A percentile compares a stretch with the other conserved stretches of the same genome.
These are phyloP conservation scores for Fusarium dlaminii DNA, from an alignment of 2,329 filamentous ascomycete species.

Conservation along the genomic window DNA sequence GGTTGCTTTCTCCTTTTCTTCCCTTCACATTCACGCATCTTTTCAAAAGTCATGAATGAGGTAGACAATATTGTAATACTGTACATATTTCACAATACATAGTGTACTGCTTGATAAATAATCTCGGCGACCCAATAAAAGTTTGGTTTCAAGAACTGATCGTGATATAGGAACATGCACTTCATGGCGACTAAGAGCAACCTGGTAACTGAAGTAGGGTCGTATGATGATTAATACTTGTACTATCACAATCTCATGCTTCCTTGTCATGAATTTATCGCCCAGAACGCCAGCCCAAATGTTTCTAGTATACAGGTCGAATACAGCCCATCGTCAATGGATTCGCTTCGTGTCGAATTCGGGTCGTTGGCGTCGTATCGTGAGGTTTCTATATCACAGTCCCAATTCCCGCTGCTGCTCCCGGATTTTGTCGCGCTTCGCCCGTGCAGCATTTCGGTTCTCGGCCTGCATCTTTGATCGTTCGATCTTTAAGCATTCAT, in stretches of 20 bases:
- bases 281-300: slow-evolving; percentile 24
- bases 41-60: background rate
- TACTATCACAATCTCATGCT: slow-evolving; percentile 11
- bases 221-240: slow-evolving; percentile 7
- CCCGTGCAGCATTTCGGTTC: slow-evolving; percentile 76
- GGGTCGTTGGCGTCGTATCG: slow-evolving; percentile 2
- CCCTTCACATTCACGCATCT: background rate
- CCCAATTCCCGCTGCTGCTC: slow-evolving; percentile 69
- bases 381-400: slow-evolving; percentile 40
- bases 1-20: background rate
- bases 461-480: slow-evolving; percentile 78
- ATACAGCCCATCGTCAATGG: background rate
- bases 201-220: background rate
- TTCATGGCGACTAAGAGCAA: background rate
- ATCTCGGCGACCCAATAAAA: background rate
- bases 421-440: slow-evolving; percentile 77
- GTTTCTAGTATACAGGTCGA: slow-evolving; percentile 23
- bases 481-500: slow-evolving; percentile 83
- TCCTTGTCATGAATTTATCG: background rate
- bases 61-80: background rate
- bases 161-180: background rate
- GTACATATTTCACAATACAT: background rate
- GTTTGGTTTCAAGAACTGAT: background rate
- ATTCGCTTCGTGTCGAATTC: background rate
- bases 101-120: background rate